These are phyloP conservation scores for Cyberlindnera maritima DNA, from an alignment of 805 yeast genomes.

Conservation along the genomic window DNA sequence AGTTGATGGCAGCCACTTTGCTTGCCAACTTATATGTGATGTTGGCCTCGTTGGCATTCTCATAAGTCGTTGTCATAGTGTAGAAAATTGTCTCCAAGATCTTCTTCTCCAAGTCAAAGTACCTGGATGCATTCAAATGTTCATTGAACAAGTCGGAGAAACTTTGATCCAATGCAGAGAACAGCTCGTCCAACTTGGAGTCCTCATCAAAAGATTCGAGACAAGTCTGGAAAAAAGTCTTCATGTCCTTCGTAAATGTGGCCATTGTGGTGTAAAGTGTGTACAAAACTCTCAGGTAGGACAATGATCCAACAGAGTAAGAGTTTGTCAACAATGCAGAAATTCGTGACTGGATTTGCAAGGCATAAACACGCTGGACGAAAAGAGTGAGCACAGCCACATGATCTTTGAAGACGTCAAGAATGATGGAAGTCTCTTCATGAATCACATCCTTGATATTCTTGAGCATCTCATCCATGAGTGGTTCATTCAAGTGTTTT, in stretches of 20 bases:
- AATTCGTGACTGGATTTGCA: slow-evolving; percentile 56
- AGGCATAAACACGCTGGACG: slow-evolving; percentile 73
- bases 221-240: slow-evolving; percentile 47
- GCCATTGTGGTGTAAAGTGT: slow-evolving; percentile 58
- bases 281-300: slow-evolving; percentile 75
- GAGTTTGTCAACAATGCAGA: slow-evolving; percentile 62
- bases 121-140: slow-evolving; percentile 61
- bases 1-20: slow-evolving; percentile 7
- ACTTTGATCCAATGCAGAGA: slow-evolving; percentile 62
- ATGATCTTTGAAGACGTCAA: slow-evolving; percentile 71
- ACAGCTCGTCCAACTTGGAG: slow-evolving; percentile 36
- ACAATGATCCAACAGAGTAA: slow-evolving; percentile 57
- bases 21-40: slow-evolving; percentile 31
- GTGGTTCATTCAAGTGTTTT: slow-evolving; percentile 46
- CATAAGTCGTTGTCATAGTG: slow-evolving; percentile 32
- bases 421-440: slow-evolving; percentile 71
- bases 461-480: slow-evolving; percentile 50
- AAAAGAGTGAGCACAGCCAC: slow-evolving; percentile 63
- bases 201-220: slow-evolving; percentile 40
- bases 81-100: slow-evolving; percentile 46
- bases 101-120: slow-evolving; percentile 69
- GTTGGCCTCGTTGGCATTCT: slow-evolving; percentile 30
- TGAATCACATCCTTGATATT: slow-evolving; percentile 58
- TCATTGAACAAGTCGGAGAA: slow-evolving; percentile 72
- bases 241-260: slow-evolving; percentile 61